Evolutionary conservation across 2,329 filamentous ascomycete species (phyloP).

Genomic region (Ophiognomonia clavigignenti-juglandacearum): DNA sequence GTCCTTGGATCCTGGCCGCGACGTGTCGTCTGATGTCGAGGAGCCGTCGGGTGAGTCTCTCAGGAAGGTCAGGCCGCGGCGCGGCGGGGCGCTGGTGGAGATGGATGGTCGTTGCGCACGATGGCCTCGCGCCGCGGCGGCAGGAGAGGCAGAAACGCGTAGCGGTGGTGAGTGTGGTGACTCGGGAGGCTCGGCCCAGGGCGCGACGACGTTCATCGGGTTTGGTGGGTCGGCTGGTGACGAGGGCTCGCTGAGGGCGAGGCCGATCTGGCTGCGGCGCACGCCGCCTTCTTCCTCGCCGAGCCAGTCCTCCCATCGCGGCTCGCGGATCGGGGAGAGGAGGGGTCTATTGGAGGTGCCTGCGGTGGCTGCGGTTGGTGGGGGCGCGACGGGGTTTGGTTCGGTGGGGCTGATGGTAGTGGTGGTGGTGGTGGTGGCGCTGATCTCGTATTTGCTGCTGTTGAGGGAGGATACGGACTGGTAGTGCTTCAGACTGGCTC

Average conservation of each 20-base stretch:
- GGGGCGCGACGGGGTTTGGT: too few species aligned
- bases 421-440: too few species aligned
- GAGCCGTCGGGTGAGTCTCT: too few species aligned
- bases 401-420: too few species aligned
- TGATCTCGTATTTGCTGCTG: neutral
- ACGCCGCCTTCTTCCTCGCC: neutral
- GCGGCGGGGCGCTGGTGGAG: too few species aligned
- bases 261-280: constrained; percentile 9
- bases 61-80: too few species aligned
- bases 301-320: neutral
- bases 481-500: neutral
- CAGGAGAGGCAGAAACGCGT: neutral
- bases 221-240: neutral
- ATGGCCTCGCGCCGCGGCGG: too few species aligned
- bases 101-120: too few species aligned
- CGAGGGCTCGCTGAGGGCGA: neutral
- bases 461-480: too few species aligned
- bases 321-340: neutral
- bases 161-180: neutral
- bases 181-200: too few species aligned
- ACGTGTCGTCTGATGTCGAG: neutral
- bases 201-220: too few species aligned
- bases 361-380: too few species aligned
- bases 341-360: neutral
- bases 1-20: neutral